These are phyloP conservation scores for Tylopilus microsporus DNA, from an alignment of 1,284 basidiomycete genomes.

Conservation along the genomic window DNA sequence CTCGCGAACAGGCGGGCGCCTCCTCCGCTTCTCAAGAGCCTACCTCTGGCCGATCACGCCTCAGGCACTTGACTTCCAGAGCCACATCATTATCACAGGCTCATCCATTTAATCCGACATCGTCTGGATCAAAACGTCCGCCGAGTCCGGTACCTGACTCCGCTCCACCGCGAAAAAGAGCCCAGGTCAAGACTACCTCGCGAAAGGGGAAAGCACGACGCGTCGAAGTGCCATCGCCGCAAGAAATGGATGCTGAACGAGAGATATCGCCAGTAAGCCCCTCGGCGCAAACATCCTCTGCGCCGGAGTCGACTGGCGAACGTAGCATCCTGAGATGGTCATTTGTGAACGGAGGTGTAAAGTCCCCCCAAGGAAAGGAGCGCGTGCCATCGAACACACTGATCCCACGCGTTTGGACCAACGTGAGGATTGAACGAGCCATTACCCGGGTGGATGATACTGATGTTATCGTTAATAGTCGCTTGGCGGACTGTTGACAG, in stretches of 20 bases:
- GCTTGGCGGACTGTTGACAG: slow-evolving; percentile 13
- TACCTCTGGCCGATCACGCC: neutral
- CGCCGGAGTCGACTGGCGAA: neutral
- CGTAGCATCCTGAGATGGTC: slow-evolving; percentile 14
- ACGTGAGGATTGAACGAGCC: slow-evolving; percentile 17
- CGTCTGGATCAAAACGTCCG: slow-evolving; percentile 13
- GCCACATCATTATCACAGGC: neutral
- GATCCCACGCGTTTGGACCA: slow-evolving; percentile 27
- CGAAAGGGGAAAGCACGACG: neutral
- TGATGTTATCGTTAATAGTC: slow-evolving; percentile 22
- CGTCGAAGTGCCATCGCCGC: neutral
- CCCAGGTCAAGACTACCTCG: neutral
- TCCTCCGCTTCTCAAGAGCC: neutral
- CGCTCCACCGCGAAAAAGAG: slow-evolving; percentile 11
- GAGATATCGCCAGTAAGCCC: neutral
- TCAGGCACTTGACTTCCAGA: neutral
- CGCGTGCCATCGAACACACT: neutral
- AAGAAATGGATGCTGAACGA: neutral
- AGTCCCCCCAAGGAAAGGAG: neutral
- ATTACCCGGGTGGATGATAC: neutral
- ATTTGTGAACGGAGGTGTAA: slow-evolving; percentile 12
- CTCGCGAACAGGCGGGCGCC: neutral
- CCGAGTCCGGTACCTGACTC: slow-evolving; percentile 13
- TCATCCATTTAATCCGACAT: neutral
- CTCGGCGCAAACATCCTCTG: neutral